A percentile compares a stretch with the other conserved stretches of the same genome.
Evolutionary conservation across 257 asterid genomes (phyloP).

Genomic region (Eucommia ulmoides): DNA sequence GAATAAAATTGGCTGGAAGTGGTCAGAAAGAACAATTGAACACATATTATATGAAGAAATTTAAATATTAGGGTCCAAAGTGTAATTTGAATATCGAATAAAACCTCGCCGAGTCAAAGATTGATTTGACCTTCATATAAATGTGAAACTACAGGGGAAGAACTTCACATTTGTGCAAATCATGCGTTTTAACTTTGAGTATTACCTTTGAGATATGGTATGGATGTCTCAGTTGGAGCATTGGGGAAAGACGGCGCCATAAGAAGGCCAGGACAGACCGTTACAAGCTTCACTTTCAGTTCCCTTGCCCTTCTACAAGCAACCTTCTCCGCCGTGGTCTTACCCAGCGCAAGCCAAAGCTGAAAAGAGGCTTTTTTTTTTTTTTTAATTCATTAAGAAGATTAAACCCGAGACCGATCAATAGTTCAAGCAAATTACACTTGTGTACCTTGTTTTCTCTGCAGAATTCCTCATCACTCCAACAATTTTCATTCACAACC

Average conservation of each 20-base stretch:
- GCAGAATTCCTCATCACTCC: conserved; percentile 25
- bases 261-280: conserved; percentile 19
- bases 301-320: conserved; percentile 24
- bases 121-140: not conserved
- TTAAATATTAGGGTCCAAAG: not conserved
- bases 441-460: conserved; percentile 22
- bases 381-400: no score
- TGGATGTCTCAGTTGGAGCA: conserved; percentile 16
- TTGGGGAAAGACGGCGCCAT: conserved; percentile 29
- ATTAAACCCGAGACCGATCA: not conserved
- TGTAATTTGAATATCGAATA: not conserved
- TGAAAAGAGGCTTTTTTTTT: conserved; percentile 3
- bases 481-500: conserved; percentile 15
- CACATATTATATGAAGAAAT: not conserved
- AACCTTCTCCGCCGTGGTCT: conserved; percentile 21
- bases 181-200: not conserved
- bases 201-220: conserved; percentile 26
- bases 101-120: not conserved
- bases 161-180: not conserved
- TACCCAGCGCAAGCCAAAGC: conserved; percentile 31
- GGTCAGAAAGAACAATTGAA: no score
- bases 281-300: conserved; percentile 20
- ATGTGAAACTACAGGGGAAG: not conserved
- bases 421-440: not conserved
- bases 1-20: no score